Base-by-base conservation (phyloP, 345 rosid genomes). In the Odontarrhena argentea region DNA sequence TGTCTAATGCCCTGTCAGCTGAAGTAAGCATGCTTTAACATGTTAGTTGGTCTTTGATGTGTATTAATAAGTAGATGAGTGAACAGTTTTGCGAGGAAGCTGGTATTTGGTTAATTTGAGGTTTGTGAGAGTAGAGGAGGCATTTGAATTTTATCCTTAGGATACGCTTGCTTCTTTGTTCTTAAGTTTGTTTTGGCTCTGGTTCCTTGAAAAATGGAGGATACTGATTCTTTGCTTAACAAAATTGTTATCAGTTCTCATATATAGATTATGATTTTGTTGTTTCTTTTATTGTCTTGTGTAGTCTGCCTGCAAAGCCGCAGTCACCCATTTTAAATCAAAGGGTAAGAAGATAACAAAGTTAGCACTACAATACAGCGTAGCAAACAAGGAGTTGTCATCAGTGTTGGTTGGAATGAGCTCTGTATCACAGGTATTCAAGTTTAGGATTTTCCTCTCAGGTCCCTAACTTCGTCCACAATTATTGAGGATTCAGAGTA, bases 321-420 rank as follows among this genome's bases (percentile, higher is more conserved):
- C 92, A 25, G 89, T 86, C 18, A 65, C 76, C 38, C 70, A 74
- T 41, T 87, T 97, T 69, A 82, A 86, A 73, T 81, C 77, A 77
- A 88, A 84, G 74, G 94, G 92, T 51, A 90, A 86, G 80, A 85
- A 85, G 71, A 82, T 93, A 64, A 74, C 94, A 24, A 93, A 86
- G 89, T 58, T 90, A 55, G 97, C 96, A 42, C 65, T 90, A 80
- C 94, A 90, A 36, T 93, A 90, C 81, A 90, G 97, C 79, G 67
- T 90, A 80, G 62, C 76, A 61, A 88, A 88, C 69, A 84, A 83
- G 80, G 90, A 87, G 45, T 78, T 93, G 48, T 83, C 97, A 1
- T 71, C 97, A 0, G 83, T 87, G 55, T 82, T 93, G 68, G 94
- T 93, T 53, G 97, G 98, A 74, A 88, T 93, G 97, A 88, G 85